Base-by-base conservation (phyloP, 129 eudicot species). In the Lactuca sativa region DNA sequence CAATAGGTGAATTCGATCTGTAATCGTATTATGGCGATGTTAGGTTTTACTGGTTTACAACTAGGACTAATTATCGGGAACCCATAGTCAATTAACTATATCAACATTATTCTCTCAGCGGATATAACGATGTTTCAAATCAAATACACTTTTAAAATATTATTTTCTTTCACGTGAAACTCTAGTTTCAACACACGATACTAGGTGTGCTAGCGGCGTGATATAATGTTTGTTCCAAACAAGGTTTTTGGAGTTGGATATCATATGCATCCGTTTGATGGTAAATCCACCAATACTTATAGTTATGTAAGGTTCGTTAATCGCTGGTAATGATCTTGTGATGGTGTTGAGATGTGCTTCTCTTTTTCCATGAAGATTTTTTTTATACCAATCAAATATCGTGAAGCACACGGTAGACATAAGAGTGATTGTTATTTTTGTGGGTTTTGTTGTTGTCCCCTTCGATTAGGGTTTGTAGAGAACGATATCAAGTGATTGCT, bases 241-340 rank as follows among this genome's bases (percentile, higher is more conserved):
- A n/a, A 95, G 97, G 21, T 80, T 66, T 77, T 86, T 85, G 0
- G 84, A 76, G 69, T 91, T 91, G 51, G 86, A 51, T 4, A 91
- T 87, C 69, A 91, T 80, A 33, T 92, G 88, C 33, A 92, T 91
- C 1, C 97, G 88, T 4, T 90, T 92, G 11, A 87, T 88, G 14
- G 87, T 86, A 32, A 95, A 90, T 13, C 88, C 95, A 3, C 83
- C 85, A 7, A 87, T 62, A 72, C 88, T 78, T 0, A 90, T 88
- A 14, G 88, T 90, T 2, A 90, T 95, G 79, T 90, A 90, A 7
- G 97, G 97, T 69, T 90, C 95, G n/a, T n/a, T n/a, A n/a, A n/a
- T n/a, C n/a, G 78, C 97, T 90, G 25, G 97, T 90, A 58, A 90
- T 90, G 68, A 90, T 82, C 43, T 85, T 84, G 30, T 71, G 73